Conservation (phyloP, 2,329 filamentous ascomycete species). For the Venturia nashicola region DNA sequence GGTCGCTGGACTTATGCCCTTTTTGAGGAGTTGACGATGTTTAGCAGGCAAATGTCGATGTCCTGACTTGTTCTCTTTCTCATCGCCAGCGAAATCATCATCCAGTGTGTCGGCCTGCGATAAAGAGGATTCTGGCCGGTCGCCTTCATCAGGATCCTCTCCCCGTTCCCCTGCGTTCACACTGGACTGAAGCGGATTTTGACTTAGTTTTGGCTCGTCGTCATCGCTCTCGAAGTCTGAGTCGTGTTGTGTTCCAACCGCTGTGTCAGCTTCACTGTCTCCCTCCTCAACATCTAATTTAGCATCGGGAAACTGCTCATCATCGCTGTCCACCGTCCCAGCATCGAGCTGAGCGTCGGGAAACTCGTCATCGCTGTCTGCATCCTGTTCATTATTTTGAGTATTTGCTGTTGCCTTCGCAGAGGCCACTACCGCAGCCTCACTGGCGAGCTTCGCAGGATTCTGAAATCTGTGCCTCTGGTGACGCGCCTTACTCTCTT, state of each 20-base stretch:
- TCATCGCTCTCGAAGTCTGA: constrained; percentile 21
- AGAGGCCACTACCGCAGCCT: constrained; percentile 9
- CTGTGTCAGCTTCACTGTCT: constrained; percentile 16
- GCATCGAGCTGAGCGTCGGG: constrained; percentile 21
- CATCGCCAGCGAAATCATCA: constrained; percentile 16
- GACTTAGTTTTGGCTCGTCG: constrained; percentile 17
- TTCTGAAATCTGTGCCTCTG: constrained; percentile 57
- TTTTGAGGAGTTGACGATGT: constrained; percentile 25
- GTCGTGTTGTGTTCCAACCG: neutral
- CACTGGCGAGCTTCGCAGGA: constrained; percentile 11
- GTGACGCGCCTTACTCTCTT: constrained; percentile 73
- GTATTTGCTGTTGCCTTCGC: constrained; percentile 16
- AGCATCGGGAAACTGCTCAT: constrained; percentile 14
- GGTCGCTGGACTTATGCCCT: constrained; percentile 15
- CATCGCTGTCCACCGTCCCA: constrained; percentile 13
- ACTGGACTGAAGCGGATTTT: constrained; percentile 10
- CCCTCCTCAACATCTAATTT: constrained; percentile 11
- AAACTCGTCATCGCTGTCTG: constrained; percentile 32
- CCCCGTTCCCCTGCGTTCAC: constrained; percentile 11
- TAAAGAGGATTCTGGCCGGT: neutral
- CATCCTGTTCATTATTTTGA: constrained; percentile 19
- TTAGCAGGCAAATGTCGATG: constrained; percentile 26
- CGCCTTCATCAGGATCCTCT: neutral
- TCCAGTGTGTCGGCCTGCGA: constrained; percentile 11
- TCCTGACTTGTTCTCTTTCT: constrained; percentile 16